phyloP scores from a whole-genome alignment of 371 early-diverging fungal species.

The Mortierella sp. region DNA sequence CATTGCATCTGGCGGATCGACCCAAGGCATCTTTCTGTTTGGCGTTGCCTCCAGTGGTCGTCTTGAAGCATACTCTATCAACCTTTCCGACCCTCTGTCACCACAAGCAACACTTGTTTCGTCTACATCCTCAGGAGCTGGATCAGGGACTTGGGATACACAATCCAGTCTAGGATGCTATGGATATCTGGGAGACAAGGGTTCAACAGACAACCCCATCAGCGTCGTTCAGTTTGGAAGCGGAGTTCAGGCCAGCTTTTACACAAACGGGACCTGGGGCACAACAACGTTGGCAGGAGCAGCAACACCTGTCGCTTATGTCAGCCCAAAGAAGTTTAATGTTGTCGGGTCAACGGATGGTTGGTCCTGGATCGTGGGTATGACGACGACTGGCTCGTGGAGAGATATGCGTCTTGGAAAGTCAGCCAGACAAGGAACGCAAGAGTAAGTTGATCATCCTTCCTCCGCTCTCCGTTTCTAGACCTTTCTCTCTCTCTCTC shows the following conservation, averaged over 20 bases:
- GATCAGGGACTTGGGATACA: slow-evolving; percentile 15
- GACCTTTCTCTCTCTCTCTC: background rate
- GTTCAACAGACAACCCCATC: slow-evolving; percentile 20
- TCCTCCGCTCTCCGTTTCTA: too few species aligned
- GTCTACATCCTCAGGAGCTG: slow-evolving; percentile 1
- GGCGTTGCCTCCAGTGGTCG: slow-evolving; percentile 25
- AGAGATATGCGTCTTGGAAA: slow-evolving; percentile 21
- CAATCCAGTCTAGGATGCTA: slow-evolving; percentile 33
- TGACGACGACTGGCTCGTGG: slow-evolving; percentile 18
- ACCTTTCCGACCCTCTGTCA: slow-evolving; percentile 22
- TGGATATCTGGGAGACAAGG: slow-evolving; percentile 12
- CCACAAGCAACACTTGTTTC: slow-evolving; percentile 25
- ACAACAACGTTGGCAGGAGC: slow-evolving; percentile 5
- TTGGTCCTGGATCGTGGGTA: slow-evolving; percentile 34
- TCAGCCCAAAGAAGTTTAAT: slow-evolving; percentile 23
- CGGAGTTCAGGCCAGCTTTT: slow-evolving; percentile 20
- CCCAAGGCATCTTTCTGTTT: slow-evolving; percentile 27
- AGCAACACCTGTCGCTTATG: slow-evolving; percentile 11
- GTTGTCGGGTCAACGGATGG: slow-evolving; percentile 25
- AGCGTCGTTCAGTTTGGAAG: slow-evolving; percentile 34
- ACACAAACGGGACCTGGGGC: slow-evolving; percentile 47
- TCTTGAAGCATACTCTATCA: slow-evolving; percentile 32
- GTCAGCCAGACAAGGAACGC: slow-evolving; percentile 8
- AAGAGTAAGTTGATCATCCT: slow-evolving; percentile 50
- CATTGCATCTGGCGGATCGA: slow-evolving; percentile 32